Evolutionary conservation across 306 rosid species (phyloP), one percentile per base, ranked within the genome.

Genomic region (Potentilla sterilis): DNA sequence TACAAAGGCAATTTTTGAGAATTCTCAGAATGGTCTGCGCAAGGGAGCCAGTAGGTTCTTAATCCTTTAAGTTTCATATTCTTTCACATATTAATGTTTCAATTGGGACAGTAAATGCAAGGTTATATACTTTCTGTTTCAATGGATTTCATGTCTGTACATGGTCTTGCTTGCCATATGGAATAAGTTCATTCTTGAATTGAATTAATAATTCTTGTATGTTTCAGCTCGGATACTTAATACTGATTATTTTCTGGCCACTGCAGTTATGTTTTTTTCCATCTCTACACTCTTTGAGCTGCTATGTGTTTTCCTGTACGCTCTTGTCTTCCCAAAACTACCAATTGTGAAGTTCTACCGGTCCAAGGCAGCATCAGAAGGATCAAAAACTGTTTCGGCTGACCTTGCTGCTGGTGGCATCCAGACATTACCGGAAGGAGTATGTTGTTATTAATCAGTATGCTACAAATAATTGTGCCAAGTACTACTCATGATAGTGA

Each of bases 401-500:
- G 98, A 94, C 67, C 96, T 92, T 46, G 97, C 95, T 0, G 98
- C 95, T 0, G 95, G 78, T 52, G 97, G 98, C 69, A 88, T 94
- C 79, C 83, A 78, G 57, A 62, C 79, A 58, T 55, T 79, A 72
- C 76, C 77, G 5, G 69, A 18, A 74, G 73, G 24, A 76, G 93
- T 87, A 78, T 21, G 77, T 18, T n/a, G 65, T 52, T 34, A n/a
- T n/a, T 21, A 21, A 24, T 42, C 28, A 14, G 22, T 15, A 61
- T 42, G 49, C 40, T 61, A 4, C 8, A 32, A 74, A 54, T 15
- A 38, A 2, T 4, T 9, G 4, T 19, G 37, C 73, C 38, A 22
- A 55, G 21, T 32, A 61, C 19, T 61, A 34, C 35, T 34, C 51
- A 49, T 43, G 40, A 70, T 51, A 32, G 11, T 69, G 12, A 76